phyloP scores from a whole-genome alignment of 73 alveolate genomes.

The Symbiodinium pilosum region DNA sequence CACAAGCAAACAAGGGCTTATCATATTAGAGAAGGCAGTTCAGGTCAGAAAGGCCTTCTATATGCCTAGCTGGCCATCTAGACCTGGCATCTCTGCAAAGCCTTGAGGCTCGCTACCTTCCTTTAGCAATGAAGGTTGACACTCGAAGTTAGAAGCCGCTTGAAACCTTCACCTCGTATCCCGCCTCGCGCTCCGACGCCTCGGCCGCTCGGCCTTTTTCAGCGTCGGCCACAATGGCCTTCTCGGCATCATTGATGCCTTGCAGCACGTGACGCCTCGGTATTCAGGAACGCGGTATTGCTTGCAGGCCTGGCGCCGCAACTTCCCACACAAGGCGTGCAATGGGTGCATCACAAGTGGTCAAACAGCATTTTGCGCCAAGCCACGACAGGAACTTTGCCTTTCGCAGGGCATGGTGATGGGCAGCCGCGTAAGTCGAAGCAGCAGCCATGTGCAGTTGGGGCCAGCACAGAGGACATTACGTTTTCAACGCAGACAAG shows the following conservation, averaged over 20 bases:
- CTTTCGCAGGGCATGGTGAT: conserved; percentile 10
- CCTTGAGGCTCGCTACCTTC: no score
- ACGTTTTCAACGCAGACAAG: neutral
- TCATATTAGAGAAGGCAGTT: no score
- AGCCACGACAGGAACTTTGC: conserved; percentile 61
- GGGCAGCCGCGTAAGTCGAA: neutral
- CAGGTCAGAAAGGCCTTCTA: no score
- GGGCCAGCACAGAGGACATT: neutral
- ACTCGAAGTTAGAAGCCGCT: no score
- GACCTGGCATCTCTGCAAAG: no score
- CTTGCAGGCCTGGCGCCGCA: no score
- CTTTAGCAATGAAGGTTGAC: no score
- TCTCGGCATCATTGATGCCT: conserved; percentile 78
- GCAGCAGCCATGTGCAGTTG: neutral
- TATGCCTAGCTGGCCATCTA: no score
- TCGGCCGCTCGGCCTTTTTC: conserved; percentile 84
- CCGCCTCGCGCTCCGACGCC: conserved; percentile 79
- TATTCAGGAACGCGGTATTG: no score
- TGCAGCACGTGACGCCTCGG: conserved; percentile 51
- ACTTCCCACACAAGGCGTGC: no score
- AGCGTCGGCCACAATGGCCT: conserved; percentile 89
- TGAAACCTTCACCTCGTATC: no score
- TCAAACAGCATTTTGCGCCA: neutral
- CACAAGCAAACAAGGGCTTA: neutral
- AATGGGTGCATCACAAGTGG: no score